phyloP scores from a whole-genome alignment of 768 basidiomycete genomes.

The Hebeloma cylindrosporum region DNA sequence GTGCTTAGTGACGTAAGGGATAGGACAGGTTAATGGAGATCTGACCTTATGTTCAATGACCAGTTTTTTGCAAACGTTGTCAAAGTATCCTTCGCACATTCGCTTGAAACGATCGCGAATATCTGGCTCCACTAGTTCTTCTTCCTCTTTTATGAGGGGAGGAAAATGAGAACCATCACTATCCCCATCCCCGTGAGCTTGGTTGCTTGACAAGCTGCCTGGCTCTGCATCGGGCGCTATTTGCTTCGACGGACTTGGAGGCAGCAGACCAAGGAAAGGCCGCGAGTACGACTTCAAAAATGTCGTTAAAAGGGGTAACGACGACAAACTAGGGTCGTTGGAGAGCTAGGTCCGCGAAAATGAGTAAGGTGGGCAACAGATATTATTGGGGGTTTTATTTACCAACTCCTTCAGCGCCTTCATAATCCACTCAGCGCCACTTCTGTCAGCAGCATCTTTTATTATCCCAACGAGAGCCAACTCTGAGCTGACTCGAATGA shows the following conservation, averaged over 20 bases:
- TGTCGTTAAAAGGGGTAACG: conserved; percentile 85
- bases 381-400: conserved; percentile 27
- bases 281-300: conserved; percentile 93
- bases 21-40: conserved; percentile 3
- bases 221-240: conserved; percentile 53
- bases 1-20: background rate
- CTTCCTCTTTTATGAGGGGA: conserved; percentile 46
- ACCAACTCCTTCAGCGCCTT: conserved; percentile 84
- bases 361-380: conserved; percentile 9
- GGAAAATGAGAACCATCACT: conserved; percentile 43
- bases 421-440: conserved; percentile 89
- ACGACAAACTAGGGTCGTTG: conserved; percentile 82
- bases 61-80: conserved; percentile 87
- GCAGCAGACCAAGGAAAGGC: conserved; percentile 80
- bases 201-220: conserved; percentile 49
- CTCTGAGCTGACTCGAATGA: conserved; percentile 87
- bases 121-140: conserved; percentile 83
- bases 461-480: conserved; percentile 86
- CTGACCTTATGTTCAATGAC: conserved; percentile 87
- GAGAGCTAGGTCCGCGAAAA: conserved; percentile 59
- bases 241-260: conserved; percentile 56
- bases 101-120: conserved; percentile 86
- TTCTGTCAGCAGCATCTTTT: conserved; percentile 64
- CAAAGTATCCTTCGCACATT: conserved; percentile 93
- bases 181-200: conserved; percentile 27